phyloP scores from a whole-genome alignment of 78 protist species.

The Abeoforma whisleri region DNA sequence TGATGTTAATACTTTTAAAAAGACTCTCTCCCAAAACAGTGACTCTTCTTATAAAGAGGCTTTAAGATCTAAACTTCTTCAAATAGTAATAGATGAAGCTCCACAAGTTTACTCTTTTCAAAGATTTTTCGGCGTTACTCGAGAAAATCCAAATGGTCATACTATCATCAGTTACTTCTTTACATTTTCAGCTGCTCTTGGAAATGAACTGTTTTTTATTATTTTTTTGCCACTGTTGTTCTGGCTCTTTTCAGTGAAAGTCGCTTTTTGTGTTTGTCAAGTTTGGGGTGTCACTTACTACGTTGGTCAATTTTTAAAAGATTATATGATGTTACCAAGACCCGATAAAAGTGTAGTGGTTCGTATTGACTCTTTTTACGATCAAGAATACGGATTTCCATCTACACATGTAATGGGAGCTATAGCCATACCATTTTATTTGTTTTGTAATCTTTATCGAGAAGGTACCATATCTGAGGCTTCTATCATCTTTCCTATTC shows the following conservation, averaged over 20 bases:
- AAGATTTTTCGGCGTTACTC: not conserved
- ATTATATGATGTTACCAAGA: not conserved
- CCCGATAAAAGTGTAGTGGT: not conserved
- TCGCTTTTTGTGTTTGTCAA: not conserved
- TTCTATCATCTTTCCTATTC: not conserved
- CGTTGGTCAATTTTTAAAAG: not conserved
- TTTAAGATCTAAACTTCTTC: no score
- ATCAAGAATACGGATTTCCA: not conserved
- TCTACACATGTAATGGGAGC: not conserved
- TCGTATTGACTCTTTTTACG: not conserved
- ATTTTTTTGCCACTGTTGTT: not conserved
- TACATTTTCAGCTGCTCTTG: not conserved
- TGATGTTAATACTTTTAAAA: no score
- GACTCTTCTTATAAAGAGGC: no score
- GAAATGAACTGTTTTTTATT: not conserved
- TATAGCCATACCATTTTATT: not conserved
- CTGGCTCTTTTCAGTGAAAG: not conserved
- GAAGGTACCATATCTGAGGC: not conserved
- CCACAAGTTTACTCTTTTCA: not conserved
- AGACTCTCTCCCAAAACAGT: no score
- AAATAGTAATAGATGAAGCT: no score
- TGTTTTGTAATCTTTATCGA: no score
- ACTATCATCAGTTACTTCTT: not conserved
- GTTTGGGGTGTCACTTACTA: not conserved
- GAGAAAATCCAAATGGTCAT: not conserved